phyloP scores from a whole-genome alignment of 257 asterid genomes.

The Rehmannia glutinosa region DNA sequence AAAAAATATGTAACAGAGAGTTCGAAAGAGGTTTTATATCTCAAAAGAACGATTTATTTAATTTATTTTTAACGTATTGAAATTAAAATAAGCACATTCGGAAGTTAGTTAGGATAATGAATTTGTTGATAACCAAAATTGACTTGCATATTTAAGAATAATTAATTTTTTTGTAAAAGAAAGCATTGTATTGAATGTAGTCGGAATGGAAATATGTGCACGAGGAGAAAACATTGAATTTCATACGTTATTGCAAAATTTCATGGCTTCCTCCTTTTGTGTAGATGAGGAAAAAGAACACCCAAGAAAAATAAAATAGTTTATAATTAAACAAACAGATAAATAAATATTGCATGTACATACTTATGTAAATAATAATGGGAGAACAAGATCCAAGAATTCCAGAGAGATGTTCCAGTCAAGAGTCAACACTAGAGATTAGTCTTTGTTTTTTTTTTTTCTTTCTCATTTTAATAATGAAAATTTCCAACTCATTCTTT shows the following conservation, averaged over 20 bases:
- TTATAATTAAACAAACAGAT: too few relatives aligned
- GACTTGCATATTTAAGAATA: background rate
- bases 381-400: constrained; percentile 36
- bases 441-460: too few relatives aligned
- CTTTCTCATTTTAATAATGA: constrained; percentile 14
- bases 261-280: background rate
- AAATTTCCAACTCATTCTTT: constrained; percentile 5
- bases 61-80: background rate
- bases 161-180: too few relatives aligned
- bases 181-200: background rate
- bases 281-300: too few relatives aligned
- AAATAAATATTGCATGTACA: too few relatives aligned
- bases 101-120: background rate
- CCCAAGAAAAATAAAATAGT: too few relatives aligned
- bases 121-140: background rate
- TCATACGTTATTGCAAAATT: constrained; percentile 13
- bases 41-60: too few relatives aligned
- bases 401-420: constrained; percentile 30
- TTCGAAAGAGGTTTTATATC: too few relatives aligned
- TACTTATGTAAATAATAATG: background rate
- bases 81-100: background rate
- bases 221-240: constrained; percentile 30
- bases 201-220: constrained; percentile 4
- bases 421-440: constrained; percentile 32
- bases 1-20: too few relatives aligned